Conservation (phyloP, 2,329 filamentous ascomycete genomes). For the Claviceps paspali region DNA sequence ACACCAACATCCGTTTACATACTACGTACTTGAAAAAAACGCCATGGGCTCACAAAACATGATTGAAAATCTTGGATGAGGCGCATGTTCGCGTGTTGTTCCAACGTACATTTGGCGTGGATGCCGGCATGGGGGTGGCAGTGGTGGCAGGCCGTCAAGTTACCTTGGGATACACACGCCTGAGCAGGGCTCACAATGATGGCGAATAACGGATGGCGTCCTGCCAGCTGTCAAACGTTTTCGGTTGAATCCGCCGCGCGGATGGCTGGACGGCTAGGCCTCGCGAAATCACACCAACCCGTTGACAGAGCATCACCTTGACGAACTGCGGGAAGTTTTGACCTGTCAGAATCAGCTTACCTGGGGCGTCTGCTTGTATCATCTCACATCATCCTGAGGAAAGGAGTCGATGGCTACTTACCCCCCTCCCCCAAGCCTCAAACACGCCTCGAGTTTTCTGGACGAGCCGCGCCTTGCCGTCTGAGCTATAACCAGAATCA, state of each 20-base stretch:
- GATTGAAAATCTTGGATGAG: too few species aligned
- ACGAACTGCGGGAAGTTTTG: not conserved
- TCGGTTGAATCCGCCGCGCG: not conserved
- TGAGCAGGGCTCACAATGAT: not conserved
- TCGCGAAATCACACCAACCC: too few species aligned
- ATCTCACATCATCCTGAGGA: too few species aligned
- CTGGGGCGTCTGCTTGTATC: not conserved
- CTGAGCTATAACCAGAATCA: not conserved
- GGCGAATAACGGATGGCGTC: not conserved
- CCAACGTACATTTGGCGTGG: not conserved
- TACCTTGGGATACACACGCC: too few species aligned
- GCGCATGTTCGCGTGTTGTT: not conserved
- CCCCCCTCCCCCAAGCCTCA: too few species aligned
- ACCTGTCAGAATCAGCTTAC: not conserved
- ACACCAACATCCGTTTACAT: too few species aligned
- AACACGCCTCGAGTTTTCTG: not conserved
- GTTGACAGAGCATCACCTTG: not conserved
- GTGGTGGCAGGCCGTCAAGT: too few species aligned
- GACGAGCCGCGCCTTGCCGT: not conserved
- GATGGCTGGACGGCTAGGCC: too few species aligned
- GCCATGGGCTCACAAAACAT: too few species aligned
- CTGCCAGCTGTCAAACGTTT: not conserved
- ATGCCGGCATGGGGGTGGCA: not conserved
- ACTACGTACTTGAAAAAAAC: too few species aligned
- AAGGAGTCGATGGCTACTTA: too few species aligned